Evolutionary conservation across 768 basidiomycete genomes (phyloP), one percentile per base, ranked within the genome.

Genomic region (Boletus vinaceobasis): DNA sequence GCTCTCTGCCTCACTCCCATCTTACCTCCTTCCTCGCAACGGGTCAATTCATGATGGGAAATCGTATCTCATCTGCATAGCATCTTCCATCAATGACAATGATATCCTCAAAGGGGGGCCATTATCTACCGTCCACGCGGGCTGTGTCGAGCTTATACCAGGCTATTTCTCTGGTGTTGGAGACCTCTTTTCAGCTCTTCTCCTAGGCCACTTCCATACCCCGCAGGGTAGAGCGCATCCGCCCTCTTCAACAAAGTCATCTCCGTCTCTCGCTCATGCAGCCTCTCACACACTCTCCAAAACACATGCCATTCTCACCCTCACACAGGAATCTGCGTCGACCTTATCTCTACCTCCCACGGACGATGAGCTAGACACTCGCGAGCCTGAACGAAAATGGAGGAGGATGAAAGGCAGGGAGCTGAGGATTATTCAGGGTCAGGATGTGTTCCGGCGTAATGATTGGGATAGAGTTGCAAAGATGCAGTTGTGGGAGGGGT

Each of bases 161-260:
- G 95, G 94, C 11, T 97, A 98, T 74, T 98, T 94, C 70, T 89
- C 92, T 19, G 97, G 97, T 26, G 95, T 97, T 11, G 97, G 97
- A 17, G 97, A 99, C 70, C 84, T 98, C 52, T 98, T 98, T 75
- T 93, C 93, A 7, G 90, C 96, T 1, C 83, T 98, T 52, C 83
- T 95, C 27, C 77, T 96, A 5, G 94, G 85, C 0, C 88, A 94
- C 64, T 98, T 85, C 70, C 67, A 77, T 40, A 69, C 75, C 43
- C 56, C 59, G 19, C 64, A 31, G 23, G 26, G 27, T 19, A 32
- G 21, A 39, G 1, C 48, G 1, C 23, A 23, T 9, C 42, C 48
- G 33, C 40, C 59, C 6, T 40, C 57, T 17, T 51, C 45, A 15
- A 19, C 39, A 51, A 54, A 59, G 19, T 11, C 52, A 8, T 43